Percentiles rank a stretch among this genome's conserved stretches.
Conservation (phyloP, 2,329 filamentous ascomycete genomes). For the Paraphaeosphaeria sporulosa region DNA sequence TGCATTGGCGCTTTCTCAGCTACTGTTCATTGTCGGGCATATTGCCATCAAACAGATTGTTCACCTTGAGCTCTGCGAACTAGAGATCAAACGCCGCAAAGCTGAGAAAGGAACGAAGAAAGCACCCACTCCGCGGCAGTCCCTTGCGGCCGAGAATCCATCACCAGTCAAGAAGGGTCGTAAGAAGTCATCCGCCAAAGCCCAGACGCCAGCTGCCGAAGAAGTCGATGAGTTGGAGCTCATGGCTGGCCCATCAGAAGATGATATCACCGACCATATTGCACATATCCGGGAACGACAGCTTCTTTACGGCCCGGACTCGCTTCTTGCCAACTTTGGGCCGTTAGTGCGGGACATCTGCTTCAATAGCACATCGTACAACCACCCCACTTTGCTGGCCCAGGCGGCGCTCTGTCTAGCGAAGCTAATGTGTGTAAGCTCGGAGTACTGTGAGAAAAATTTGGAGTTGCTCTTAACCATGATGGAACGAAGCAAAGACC, state of each 20-base stretch:
- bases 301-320: slow-evolving; percentile 81
- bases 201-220: slow-evolving; percentile 59
- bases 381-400: slow-evolving; percentile 87
- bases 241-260: slow-evolving; percentile 94
- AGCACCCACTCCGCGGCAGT: slow-evolving; percentile 43
- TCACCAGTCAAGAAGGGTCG: slow-evolving; percentile 51
- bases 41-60: slow-evolving; percentile 99
- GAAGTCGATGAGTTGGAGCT: slow-evolving; percentile 92
- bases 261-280: slow-evolving; percentile 90
- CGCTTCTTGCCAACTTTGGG: slow-evolving; percentile 88
- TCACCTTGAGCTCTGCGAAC: slow-evolving; percentile 94
- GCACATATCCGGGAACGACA: slow-evolving; percentile 84
- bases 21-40: slow-evolving; percentile 94
- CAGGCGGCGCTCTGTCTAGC: slow-evolving; percentile 93
- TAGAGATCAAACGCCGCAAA: slow-evolving; percentile 97
- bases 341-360: slow-evolving; percentile 93
- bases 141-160: slow-evolving; percentile 34
- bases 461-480: slow-evolving; percentile 95
- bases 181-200: slow-evolving; percentile 49
- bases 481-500: slow-evolving; percentile 90
- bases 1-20: slow-evolving; percentile 81
- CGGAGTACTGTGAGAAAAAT: slow-evolving; percentile 94
- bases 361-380: slow-evolving; percentile 87
- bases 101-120: slow-evolving; percentile 80
- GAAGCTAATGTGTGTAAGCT: slow-evolving; percentile 98